Percentiles rank a stretch among this genome's conserved stretches.
Evolutionary conservation across 352 stramenopile genomes (phyloP).

Genomic region (Globisporangium splendens): DNA sequence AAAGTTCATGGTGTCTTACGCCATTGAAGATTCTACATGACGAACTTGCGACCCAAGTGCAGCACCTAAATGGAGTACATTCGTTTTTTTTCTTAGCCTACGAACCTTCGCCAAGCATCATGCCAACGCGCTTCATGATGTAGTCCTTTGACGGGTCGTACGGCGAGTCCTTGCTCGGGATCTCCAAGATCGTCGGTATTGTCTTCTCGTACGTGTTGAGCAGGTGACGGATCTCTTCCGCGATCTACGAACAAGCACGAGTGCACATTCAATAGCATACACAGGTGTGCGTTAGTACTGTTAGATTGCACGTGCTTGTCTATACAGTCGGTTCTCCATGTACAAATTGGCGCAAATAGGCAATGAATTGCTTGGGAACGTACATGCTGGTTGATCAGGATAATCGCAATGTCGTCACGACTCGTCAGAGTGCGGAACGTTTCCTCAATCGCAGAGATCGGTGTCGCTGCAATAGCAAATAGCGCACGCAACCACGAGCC

Average conservation of each 20-base stretch:
- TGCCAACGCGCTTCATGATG: slow-evolving; percentile 97
- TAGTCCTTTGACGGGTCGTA: slow-evolving; percentile 99
- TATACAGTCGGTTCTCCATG: too few relatives aligned
- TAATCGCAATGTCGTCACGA: slow-evolving; percentile 97
- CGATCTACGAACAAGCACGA: slow-evolving; percentile 71
- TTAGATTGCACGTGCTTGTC: too few relatives aligned
- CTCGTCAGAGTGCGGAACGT: slow-evolving; percentile 91
- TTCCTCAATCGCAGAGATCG: slow-evolving; percentile 87
- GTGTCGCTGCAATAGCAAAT: slow-evolving; percentile 53
- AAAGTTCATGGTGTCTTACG: too few relatives aligned
- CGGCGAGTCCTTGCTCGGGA: slow-evolving; percentile 94
- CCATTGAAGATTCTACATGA: too few relatives aligned
- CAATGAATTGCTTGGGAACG: too few relatives aligned
- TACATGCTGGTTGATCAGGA: slow-evolving; percentile 99
- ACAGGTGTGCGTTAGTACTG: too few relatives aligned
- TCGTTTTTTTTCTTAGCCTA: neutral
- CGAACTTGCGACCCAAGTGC: too few relatives aligned
- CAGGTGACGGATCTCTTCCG: slow-evolving; percentile 97
- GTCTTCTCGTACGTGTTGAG: slow-evolving; percentile 98
- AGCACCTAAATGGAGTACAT: too few relatives aligned
- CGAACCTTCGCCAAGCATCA: slow-evolving; percentile 85
- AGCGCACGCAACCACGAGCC: neutral
- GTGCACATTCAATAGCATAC: too few relatives aligned
- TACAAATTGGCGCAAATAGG: too few relatives aligned
- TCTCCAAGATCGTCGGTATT: slow-evolving; percentile 98